phyloP scores from a whole-genome alignment of 192 early-diverging fungal genomes.

The Podila epicladia region DNA sequence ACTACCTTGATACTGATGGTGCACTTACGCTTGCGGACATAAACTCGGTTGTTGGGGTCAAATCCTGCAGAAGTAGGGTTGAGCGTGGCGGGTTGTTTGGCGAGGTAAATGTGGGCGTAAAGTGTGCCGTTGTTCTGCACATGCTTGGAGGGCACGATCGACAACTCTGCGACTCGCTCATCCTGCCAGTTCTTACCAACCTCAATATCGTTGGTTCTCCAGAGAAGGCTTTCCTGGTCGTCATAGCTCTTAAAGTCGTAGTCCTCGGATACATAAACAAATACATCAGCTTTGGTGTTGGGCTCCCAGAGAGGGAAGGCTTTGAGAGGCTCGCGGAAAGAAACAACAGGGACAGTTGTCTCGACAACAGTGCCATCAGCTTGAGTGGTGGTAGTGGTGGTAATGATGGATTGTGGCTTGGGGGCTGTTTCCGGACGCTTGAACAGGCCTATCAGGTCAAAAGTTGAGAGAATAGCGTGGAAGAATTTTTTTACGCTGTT shows the following conservation, averaged over 20 bases:
- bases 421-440: slow-evolving; percentile 16
- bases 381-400: neutral
- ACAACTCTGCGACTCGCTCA: slow-evolving; percentile 50
- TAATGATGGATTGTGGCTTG: slow-evolving; percentile 14
- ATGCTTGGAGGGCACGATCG: slow-evolving; percentile 56
- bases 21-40: slow-evolving; percentile 59
- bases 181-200: slow-evolving; percentile 55
- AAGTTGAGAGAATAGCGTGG: neutral
- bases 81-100: slow-evolving; percentile 46
- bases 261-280: slow-evolving; percentile 59
- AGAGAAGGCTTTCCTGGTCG: slow-evolving; percentile 51
- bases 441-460: slow-evolving; percentile 9
- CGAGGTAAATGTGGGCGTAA: slow-evolving; percentile 70
- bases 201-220: slow-evolving; percentile 50
- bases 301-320: slow-evolving; percentile 33
- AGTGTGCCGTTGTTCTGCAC: slow-evolving; percentile 66
- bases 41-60: slow-evolving; percentile 54
- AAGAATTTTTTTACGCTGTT: neutral
- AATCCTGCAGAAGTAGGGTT: slow-evolving; percentile 53
- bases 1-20: neutral
- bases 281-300: slow-evolving; percentile 47
- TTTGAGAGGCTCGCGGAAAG: slow-evolving; percentile 10
- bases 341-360: neutral
- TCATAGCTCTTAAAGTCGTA: slow-evolving; percentile 53
- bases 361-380: slow-evolving; percentile 19